Conservation (phyloP, 306 rosid species). For the Ziziphus jujuba region DNA sequence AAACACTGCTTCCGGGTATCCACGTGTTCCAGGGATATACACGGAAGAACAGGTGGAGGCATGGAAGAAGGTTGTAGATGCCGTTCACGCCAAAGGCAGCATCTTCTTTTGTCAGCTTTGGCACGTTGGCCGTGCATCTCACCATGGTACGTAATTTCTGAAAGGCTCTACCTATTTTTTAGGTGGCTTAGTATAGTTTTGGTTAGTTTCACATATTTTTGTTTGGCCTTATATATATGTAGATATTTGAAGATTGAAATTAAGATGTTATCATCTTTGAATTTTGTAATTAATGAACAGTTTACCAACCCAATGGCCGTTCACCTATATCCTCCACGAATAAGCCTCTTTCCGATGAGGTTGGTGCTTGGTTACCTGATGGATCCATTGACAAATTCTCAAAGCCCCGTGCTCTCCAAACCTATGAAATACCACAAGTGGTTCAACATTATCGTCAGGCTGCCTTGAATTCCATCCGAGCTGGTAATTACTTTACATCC, state of each 20-base stretch:
- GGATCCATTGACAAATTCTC: constrained; percentile 63
- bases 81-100: constrained; percentile 53
- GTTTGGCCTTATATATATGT: too few species aligned
- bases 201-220: too few species aligned
- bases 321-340: constrained; percentile 67
- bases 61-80: constrained; percentile 55
- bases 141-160: background rate
- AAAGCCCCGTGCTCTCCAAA: constrained; percentile 43
- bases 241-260: too few species aligned
- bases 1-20: constrained; percentile 36
- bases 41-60: constrained; percentile 48
- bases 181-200: too few species aligned
- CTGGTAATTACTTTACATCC: constrained; percentile 39
- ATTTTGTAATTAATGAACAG: constrained; percentile 24
- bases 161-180: too few species aligned
- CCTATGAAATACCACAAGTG: constrained; percentile 49
- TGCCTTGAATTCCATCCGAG: constrained; percentile 54
- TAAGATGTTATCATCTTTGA: too few species aligned
- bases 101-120: constrained; percentile 57
- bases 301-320: constrained; percentile 59
- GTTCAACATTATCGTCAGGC: constrained; percentile 63
- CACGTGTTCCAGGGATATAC: constrained; percentile 52
- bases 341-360: constrained; percentile 49
- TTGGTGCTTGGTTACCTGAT: constrained; percentile 81
- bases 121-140: constrained; percentile 58